Percentiles rank a stretch among this genome's conserved stretches.
phyloP scores from a whole-genome alignment of 164 flowering plant species.

The Pachysandra terminalis region DNA sequence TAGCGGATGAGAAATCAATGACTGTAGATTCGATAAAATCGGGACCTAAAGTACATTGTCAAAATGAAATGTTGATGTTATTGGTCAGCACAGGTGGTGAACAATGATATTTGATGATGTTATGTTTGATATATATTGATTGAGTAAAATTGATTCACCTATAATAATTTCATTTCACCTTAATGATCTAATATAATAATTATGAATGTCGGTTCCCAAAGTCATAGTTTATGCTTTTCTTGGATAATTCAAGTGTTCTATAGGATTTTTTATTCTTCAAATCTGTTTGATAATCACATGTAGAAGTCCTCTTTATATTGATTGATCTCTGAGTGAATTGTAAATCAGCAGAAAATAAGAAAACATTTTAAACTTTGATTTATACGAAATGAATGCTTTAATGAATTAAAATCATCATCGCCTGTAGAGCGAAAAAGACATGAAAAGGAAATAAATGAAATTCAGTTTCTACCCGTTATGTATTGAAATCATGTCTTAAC shows the following conservation, averaged over 20 bases:
- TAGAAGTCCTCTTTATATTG: neutral
- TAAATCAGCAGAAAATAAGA: neutral
- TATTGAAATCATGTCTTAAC: too few species aligned
- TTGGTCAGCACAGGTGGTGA: neutral
- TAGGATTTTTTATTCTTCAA: neutral
- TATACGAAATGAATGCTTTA: too few species aligned
- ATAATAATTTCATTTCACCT: neutral
- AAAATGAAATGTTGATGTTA: neutral
- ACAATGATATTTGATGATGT: neutral
- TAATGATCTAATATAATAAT: too few species aligned
- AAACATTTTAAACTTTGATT: neutral
- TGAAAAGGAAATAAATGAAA: too few species aligned
- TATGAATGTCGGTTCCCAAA: neutral
- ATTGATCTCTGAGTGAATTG: too few species aligned
- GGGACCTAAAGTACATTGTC: neutral
- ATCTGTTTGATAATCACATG: neutral
- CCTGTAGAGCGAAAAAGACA: too few species aligned
- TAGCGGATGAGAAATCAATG: neutral
- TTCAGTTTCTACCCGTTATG: too few species aligned
- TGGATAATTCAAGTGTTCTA: neutral
- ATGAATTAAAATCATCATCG: too few species aligned
- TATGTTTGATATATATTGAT: neutral
- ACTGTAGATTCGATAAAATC: neutral
- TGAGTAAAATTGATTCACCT: neutral
- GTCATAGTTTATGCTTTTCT: neutral